Conservation (phyloP, 331 rosid genomes). For the Cydonia oblonga region DNA sequence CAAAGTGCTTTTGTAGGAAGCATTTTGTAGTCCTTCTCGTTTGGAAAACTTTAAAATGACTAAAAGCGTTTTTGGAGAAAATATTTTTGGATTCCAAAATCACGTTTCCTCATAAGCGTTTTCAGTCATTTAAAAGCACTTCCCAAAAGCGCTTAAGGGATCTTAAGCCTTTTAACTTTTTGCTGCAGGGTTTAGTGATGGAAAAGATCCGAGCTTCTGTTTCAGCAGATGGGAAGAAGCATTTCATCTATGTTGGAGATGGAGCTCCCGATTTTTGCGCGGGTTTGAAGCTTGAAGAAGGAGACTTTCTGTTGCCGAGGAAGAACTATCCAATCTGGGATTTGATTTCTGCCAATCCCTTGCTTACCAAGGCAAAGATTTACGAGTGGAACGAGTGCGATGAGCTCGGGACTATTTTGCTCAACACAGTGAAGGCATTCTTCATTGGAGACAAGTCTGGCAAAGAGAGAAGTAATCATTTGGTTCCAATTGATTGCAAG, state of each 20-base stretch:
- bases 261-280: slow-evolving; percentile 63
- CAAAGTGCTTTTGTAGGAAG: not conserved
- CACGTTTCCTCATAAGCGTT: no score
- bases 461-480: not conserved
- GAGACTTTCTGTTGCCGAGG: slow-evolving; percentile 59
- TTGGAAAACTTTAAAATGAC: no score
- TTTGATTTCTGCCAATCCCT: slow-evolving; percentile 39
- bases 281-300: slow-evolving; percentile 47
- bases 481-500: slow-evolving; percentile 36
- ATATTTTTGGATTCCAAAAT: no score
- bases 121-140: no score
- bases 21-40: not conserved
- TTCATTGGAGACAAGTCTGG: slow-evolving; percentile 4
- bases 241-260: slow-evolving; percentile 57
- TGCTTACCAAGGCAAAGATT: slow-evolving; percentile 41
- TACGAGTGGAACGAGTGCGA: slow-evolving; percentile 50
- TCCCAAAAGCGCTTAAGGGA: not conserved
- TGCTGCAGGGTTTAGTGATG: slow-evolving; percentile 36
- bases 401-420: slow-evolving; percentile 25
- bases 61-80: no score
- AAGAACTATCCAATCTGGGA: slow-evolving; percentile 52
- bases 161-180: not conserved
- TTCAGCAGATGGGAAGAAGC: slow-evolving; percentile 17
- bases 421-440: slow-evolving; percentile 18
- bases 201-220: slow-evolving; percentile 33